These are phyloP conservation scores for Phyllosticta capitalensis DNA, from an alignment of 2,329 filamentous ascomycete species.

Conservation along the genomic window DNA sequence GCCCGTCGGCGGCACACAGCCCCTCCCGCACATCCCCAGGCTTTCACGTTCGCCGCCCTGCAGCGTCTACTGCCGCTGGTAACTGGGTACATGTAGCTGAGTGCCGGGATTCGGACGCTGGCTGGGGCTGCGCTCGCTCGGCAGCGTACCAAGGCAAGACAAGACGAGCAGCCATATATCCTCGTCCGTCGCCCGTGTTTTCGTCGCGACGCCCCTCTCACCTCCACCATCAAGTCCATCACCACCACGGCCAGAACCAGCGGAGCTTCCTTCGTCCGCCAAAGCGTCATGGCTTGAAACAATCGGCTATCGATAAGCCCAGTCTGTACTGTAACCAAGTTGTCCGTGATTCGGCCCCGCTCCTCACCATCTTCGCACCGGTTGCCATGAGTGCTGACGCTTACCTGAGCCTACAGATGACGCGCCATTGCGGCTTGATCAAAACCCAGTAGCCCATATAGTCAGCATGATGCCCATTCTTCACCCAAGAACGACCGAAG, in stretches of 20 bases:
- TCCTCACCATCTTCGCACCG: not conserved
- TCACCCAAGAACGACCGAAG: not conserved
- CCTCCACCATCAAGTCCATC: not conserved
- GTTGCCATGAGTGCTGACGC: slow-evolving; percentile 7
- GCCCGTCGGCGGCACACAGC: not conserved
- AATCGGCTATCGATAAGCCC: slow-evolving; percentile 7
- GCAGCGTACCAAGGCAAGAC: not conserved
- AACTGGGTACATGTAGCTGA: slow-evolving; percentile 1
- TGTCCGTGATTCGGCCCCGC: slow-evolving; percentile 8
- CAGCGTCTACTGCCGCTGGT: not conserved
- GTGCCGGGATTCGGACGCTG: not conserved
- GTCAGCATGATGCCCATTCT: not conserved
- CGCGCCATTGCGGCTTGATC: not conserved
- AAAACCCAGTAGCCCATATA: not conserved
- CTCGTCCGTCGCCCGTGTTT: not conserved
- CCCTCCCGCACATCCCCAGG: not conserved
- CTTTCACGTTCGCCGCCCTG: not conserved
- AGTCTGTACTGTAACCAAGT: not conserved
- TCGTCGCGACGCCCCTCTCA: not conserved
- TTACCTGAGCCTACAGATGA: slow-evolving; percentile 9
- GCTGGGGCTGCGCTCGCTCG: slow-evolving; percentile 1
- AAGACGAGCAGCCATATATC: not conserved
- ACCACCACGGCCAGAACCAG: not conserved
- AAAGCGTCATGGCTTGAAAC: slow-evolving; percentile 1
- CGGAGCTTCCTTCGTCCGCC: not conserved